phyloP scores from a whole-genome alignment of 257 asterid genomes.

The Salvia splendens region DNA sequence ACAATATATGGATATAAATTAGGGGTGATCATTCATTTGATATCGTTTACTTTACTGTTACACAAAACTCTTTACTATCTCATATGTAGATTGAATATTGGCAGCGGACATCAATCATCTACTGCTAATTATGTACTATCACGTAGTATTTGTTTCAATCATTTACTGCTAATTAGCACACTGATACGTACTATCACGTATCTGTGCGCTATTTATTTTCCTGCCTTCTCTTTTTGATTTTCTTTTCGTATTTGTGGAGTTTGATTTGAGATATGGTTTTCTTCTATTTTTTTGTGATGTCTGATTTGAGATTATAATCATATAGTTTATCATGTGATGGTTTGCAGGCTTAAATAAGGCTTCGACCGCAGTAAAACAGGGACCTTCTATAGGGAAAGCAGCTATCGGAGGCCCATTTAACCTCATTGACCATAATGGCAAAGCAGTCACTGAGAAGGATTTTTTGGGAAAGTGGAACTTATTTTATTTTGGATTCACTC shows the following conservation, averaged over 20 bases:
- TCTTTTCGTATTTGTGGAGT: background rate
- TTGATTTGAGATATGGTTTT: background rate
- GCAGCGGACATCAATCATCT: background rate
- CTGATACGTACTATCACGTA: no score
- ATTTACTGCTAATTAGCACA: background rate
- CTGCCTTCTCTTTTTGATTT: background rate
- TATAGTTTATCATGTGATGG: slow-evolving; percentile 19
- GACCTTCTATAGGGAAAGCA: slow-evolving; percentile 87
- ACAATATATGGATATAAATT: background rate
- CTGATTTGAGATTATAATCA: background rate
- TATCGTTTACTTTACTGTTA: background rate
- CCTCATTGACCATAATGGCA: slow-evolving; percentile 86
- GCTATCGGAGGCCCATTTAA: slow-evolving; percentile 91
- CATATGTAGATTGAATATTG: background rate
- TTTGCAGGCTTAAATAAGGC: slow-evolving; percentile 64
- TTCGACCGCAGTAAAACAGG: slow-evolving; percentile 64
- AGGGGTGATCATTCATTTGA: background rate
- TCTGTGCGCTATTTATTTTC: no score
- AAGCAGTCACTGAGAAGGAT: slow-evolving; percentile 70
- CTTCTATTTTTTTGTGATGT: background rate
- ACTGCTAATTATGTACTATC: background rate
- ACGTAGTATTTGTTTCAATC: background rate
- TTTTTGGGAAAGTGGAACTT: slow-evolving; percentile 86
- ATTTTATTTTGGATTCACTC: slow-evolving; percentile 90
- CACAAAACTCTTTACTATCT: background rate